These are phyloP conservation scores for Pestalotiopsis fici DNA, from an alignment of 2,329 filamentous ascomycete species.

Conservation along the genomic window DNA sequence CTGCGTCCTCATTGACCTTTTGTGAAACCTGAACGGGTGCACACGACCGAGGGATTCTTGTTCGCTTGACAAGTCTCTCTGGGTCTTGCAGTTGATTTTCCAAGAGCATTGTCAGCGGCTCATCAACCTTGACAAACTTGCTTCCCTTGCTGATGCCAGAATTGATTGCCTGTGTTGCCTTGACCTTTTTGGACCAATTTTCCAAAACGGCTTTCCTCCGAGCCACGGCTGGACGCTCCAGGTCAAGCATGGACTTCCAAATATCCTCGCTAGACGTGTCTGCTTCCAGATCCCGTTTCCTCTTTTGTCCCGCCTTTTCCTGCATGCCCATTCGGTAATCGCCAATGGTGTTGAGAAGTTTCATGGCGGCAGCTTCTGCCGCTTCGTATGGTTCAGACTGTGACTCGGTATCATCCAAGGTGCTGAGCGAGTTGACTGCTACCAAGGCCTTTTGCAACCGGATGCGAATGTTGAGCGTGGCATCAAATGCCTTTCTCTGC, in stretches of 20 bases:
- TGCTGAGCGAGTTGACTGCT: conserved; percentile 72
- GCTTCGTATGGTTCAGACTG: conserved; percentile 63
- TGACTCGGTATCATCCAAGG: conserved; percentile 43
- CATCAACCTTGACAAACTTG: conserved; percentile 41
- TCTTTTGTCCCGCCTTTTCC: conserved; percentile 38
- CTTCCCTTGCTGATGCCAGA: conserved; percentile 51
- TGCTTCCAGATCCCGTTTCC: conserved; percentile 50
- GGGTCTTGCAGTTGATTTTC: conserved; percentile 67
- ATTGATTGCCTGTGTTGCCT: conserved; percentile 57
- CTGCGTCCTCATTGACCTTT: conserved; percentile 56
- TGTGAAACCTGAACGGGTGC: conserved; percentile 68
- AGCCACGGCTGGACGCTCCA: conserved; percentile 60
- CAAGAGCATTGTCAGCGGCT: conserved; percentile 68
- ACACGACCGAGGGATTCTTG: conserved; percentile 73
- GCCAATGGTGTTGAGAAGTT: conserved; percentile 81
- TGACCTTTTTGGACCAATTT: conserved; percentile 87
- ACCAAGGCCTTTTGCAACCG: conserved; percentile 89
- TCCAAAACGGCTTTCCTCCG: conserved; percentile 75
- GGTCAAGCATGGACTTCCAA: conserved; percentile 69
- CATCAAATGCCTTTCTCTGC: conserved; percentile 85
- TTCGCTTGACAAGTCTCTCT: conserved; percentile 69
- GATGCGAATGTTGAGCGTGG: conserved; percentile 86
- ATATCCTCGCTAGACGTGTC: conserved; percentile 65
- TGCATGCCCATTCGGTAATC: conserved; percentile 65
- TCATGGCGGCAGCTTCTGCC: conserved; percentile 82